These are phyloP conservation scores for Apophysomyces sp. DNA, from an alignment of 371 early-diverging fungal genomes.

Conservation along the genomic window DNA sequence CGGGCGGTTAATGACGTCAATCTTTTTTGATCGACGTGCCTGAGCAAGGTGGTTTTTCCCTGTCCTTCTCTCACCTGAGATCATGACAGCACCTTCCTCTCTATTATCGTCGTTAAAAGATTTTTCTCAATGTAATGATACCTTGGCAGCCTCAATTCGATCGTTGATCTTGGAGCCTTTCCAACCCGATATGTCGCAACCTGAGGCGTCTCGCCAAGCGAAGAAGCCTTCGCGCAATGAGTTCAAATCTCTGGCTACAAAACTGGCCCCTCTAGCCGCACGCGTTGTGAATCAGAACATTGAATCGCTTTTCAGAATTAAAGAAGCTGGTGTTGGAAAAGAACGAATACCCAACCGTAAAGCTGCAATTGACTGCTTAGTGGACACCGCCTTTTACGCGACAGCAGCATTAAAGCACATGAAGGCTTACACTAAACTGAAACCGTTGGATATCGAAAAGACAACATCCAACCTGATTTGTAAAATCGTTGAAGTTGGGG, in stretches of 20 bases:
- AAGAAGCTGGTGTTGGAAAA: constrained; percentile 1
- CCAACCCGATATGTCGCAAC: constrained; percentile 19
- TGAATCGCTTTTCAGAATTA: constrained; percentile 19
- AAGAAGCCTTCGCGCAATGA: constrained; percentile 20
- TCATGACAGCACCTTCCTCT: neutral
- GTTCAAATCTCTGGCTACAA: constrained; percentile 23
- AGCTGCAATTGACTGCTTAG: constrained; percentile 29
- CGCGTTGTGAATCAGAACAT: constrained; percentile 43
- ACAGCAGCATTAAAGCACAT: constrained; percentile 33
- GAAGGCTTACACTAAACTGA: constrained; percentile 28
- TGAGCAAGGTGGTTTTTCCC: neutral
- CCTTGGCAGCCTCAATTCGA: constrained; percentile 18
- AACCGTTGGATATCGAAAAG: constrained; percentile 46
- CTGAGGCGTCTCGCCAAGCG: neutral
- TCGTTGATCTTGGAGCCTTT: constrained; percentile 37
- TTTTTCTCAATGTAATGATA: constrained; percentile 25
- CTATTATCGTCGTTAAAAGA: constrained; percentile 12
- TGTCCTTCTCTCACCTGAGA: neutral
- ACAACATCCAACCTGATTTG: constrained; percentile 41
- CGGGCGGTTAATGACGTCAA: too few species aligned
- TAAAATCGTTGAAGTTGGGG: constrained; percentile 44
- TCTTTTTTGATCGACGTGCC: too few species aligned
- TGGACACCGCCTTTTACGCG: constrained; percentile 38
- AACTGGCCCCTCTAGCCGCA: constrained; percentile 36
- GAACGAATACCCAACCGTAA: neutral